A percentile compares a stretch with the other conserved stretches of the same genome.
These are phyloP conservation scores for Penicillium occitanis DNA, from an alignment of 2,329 filamentous ascomycete genomes.

Conservation along the genomic window DNA sequence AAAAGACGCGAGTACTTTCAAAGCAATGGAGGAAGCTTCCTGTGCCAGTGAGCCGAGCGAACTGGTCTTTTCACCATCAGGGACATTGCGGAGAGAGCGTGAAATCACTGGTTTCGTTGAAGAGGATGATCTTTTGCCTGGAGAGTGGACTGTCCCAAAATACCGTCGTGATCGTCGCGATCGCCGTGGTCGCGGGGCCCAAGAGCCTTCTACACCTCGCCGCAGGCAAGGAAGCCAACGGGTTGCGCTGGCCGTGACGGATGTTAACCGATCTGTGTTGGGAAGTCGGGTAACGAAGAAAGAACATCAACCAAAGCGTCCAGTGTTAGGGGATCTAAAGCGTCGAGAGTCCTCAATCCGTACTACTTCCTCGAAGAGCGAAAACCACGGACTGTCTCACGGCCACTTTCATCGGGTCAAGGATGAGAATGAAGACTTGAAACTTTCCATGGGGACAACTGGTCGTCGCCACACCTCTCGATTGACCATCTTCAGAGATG, in stretches of 20 bases:
- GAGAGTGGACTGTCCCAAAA: slow-evolving; percentile 46
- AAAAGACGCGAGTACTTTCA: slow-evolving; percentile 49
- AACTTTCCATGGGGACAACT: slow-evolving; percentile 30
- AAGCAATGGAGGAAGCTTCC: slow-evolving; percentile 49
- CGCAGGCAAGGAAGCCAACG: slow-evolving; percentile 5
- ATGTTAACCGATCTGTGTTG: slow-evolving; percentile 18
- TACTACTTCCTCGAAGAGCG: not conserved
- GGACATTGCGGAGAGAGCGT: slow-evolving; percentile 44
- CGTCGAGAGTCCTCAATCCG: not conserved
- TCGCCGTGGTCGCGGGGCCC: not conserved
- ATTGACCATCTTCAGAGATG: slow-evolving; percentile 42
- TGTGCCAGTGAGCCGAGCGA: slow-evolving; percentile 48
- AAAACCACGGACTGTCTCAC: slow-evolving; percentile 7
- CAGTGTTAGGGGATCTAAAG: not conserved
- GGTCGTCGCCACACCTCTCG: slow-evolving; percentile 31
- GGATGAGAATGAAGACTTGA: slow-evolving; percentile 37
- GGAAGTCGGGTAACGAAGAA: slow-evolving; percentile 17
- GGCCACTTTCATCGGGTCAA: slow-evolving; percentile 28
- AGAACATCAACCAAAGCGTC: slow-evolving; percentile 10
- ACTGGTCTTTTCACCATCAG: slow-evolving; percentile 48
- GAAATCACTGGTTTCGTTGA: slow-evolving; percentile 51
- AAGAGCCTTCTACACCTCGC: not conserved
- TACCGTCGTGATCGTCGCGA: slow-evolving; percentile 26
- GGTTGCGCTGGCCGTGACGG: slow-evolving; percentile 12
- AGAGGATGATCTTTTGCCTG: slow-evolving; percentile 48